A percentile compares a stretch with the other conserved stretches of the same genome.
phyloP scores from a whole-genome alignment of 805 yeast species.

The Candida germanica region DNA sequence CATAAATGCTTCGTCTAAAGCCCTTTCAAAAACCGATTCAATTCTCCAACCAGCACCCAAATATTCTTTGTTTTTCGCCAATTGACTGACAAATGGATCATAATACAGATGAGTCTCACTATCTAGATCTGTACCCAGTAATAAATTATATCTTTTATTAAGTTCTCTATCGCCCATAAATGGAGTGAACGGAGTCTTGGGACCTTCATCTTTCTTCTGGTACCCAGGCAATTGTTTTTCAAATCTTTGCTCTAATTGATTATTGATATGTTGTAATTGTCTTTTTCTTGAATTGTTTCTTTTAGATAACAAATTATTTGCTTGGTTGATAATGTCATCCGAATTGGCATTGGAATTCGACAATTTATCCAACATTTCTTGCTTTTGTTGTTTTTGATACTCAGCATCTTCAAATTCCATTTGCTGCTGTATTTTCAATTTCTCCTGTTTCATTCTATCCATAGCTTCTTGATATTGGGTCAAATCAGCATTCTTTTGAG shows the following conservation, averaged over 20 bases:
- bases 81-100: conserved; percentile 48
- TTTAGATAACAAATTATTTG: conserved; percentile 43
- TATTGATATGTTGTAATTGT: conserved; percentile 57
- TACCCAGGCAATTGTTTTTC: conserved; percentile 26
- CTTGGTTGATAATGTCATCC: conserved; percentile 40
- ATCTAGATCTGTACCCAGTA: conserved; percentile 16
- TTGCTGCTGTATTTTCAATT: conserved; percentile 64
- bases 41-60: conserved; percentile 85
- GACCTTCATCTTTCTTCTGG: conserved; percentile 15
- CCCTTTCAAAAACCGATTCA: conserved; percentile 65
- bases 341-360: conserved; percentile 30
- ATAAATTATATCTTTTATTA: conserved; percentile 48
- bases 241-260: conserved; percentile 46
- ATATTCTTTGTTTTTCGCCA: conserved; percentile 58
- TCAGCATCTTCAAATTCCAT: conserved; percentile 43
- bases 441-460: conserved; percentile 57
- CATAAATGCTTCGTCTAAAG: conserved; percentile 83
- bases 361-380: conserved; percentile 39
- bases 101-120: conserved; percentile 30
- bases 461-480: conserved; percentile 60
- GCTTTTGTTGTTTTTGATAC: conserved; percentile 38
- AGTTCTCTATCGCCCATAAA: conserved; percentile 83
- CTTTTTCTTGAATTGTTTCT: conserved; percentile 64
- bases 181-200: conserved; percentile 76
- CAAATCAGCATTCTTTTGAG: conserved; percentile 58